Conservation (phyloP, 148 eudicot species). For the Rhododendron ovatum region DNA sequence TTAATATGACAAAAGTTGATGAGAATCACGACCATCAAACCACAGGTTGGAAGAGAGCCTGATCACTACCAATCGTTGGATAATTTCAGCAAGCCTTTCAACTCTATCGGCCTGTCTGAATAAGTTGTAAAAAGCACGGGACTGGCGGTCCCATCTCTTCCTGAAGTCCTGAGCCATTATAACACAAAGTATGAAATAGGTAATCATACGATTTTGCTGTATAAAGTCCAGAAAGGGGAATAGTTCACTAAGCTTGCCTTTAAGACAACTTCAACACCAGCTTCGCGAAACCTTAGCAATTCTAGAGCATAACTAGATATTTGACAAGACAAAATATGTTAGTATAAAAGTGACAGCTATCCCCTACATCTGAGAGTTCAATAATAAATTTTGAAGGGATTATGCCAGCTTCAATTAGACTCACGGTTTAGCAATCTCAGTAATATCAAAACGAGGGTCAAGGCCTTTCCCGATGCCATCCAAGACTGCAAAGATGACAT, state of each 20-base stretch:
- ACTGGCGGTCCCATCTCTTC: conserved; percentile 91
- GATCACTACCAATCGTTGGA: conserved; percentile 78
- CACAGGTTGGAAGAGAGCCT: not conserved
- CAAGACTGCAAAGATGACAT: conserved; percentile 48
- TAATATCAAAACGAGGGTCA: conserved; percentile 98
- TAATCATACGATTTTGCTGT: not conserved
- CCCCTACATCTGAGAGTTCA: not conserved
- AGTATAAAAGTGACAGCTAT: not conserved
- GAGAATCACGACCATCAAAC: not conserved
- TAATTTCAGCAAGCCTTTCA: conserved; percentile 69
- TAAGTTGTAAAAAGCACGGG: conserved; percentile 85
- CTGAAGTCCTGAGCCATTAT: conserved; percentile 65
- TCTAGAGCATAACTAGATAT: conserved; percentile 83
- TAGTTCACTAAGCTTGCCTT: conserved; percentile 43
- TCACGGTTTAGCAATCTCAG: conserved; percentile 98
- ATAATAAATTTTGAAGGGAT: not conserved
- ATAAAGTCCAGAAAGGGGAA: conserved; percentile 3
- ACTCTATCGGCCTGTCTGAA: conserved; percentile 96
- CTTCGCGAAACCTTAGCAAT: conserved; percentile 88
- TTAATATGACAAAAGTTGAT: conserved; percentile 15
- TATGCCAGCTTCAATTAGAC: conserved; percentile 17
- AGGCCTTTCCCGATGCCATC: conserved; percentile 99
- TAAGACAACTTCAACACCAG: conserved; percentile 79
- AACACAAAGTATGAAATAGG: not conserved
- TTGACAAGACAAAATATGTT: conserved; percentile 11